Conservation (phyloP, 1,284 basidiomycete genomes). For the Irpex lacteus region DNA sequence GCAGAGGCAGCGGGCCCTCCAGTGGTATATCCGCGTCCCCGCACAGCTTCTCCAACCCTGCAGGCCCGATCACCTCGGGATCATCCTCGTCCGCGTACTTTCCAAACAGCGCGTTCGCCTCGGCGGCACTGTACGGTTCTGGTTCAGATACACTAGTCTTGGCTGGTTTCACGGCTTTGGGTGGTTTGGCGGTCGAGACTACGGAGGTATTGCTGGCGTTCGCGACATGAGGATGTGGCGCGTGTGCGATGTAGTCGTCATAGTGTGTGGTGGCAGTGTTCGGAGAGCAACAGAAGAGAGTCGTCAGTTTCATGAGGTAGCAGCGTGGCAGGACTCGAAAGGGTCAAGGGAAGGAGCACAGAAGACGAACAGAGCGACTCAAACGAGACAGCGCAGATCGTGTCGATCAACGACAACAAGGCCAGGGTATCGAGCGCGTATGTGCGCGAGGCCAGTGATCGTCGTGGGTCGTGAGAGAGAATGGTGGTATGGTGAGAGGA, state of each 20-base stretch:
- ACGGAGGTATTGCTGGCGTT: slow-evolving; percentile 1
- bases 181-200: slow-evolving; percentile 1
- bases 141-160: slow-evolving; percentile 17
- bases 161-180: slow-evolving; percentile 8
- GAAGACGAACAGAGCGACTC: not conserved
- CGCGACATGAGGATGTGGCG: not conserved
- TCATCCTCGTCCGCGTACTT: slow-evolving; percentile 62
- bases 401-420: not conserved
- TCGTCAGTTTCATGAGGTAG: slow-evolving; percentile 17
- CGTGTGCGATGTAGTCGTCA: slow-evolving; percentile 2
- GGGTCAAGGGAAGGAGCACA: not conserved
- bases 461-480: not conserved
- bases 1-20: slow-evolving; percentile 66
- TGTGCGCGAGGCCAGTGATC: not conserved
- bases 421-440: not conserved
- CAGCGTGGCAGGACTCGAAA: not conserved
- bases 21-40: slow-evolving; percentile 61
- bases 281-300: slow-evolving; percentile 14
- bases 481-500: not conserved
- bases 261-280: slow-evolving; percentile 3
- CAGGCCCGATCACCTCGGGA: slow-evolving; percentile 56
- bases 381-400: not conserved
- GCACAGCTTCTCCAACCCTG: slow-evolving; percentile 66
- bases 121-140: slow-evolving; percentile 48
- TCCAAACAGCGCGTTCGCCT: slow-evolving; percentile 55